phyloP scores from a whole-genome alignment of 805 yeast species.

The Candida piceae region DNA sequence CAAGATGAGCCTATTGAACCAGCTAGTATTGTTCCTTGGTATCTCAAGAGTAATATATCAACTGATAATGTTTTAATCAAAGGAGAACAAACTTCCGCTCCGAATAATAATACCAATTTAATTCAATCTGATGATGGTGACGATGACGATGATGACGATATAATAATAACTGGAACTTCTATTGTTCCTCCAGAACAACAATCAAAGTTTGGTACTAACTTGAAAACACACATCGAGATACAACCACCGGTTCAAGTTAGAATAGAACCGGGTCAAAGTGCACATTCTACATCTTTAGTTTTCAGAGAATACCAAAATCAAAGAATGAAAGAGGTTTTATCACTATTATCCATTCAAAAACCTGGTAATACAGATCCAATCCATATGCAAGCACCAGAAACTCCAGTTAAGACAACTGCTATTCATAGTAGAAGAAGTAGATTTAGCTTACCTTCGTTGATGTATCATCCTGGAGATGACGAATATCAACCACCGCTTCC shows the following conservation, averaged over 20 bases:
- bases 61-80: no score
- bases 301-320: neutral
- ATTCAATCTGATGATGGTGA: constrained; percentile 8
- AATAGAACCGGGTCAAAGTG: no score
- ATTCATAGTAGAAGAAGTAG: neutral
- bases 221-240: no score
- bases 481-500: neutral
- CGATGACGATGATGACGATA: constrained; percentile 5
- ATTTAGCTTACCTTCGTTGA: neutral
- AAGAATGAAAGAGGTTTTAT: neutral
- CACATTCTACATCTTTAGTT: no score
- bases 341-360: neutral
- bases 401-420: neutral
- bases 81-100: no score
- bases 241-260: no score
- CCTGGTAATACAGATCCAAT: neutral
- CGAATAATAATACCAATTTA: no score
- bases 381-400: no score
- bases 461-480: constrained; percentile 1
- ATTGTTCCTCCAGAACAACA: neutral
- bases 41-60: no score
- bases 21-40: neutral
- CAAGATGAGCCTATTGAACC: neutral
- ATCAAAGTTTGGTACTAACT: no score
- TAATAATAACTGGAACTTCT: constrained; percentile 2